Conservation (phyloP, 2,329 filamentous ascomycete genomes). For the Hypomyces rosellus region DNA sequence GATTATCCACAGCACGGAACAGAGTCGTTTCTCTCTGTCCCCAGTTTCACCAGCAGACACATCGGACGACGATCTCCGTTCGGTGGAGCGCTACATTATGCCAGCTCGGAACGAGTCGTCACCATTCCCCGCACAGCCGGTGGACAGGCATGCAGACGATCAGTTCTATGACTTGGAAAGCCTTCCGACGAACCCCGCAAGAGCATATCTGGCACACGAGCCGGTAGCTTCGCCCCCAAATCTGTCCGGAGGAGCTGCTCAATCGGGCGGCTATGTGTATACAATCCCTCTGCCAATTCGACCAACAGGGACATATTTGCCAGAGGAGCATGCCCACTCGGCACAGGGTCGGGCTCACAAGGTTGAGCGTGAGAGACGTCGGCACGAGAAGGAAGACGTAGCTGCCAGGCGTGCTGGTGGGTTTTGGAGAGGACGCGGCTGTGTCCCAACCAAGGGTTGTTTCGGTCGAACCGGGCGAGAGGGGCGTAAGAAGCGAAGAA, state of each 20-base stretch:
- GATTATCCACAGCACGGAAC: neutral
- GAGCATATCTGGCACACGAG: conserved; percentile 2
- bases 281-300: conserved; percentile 34
- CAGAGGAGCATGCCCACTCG: conserved; percentile 36
- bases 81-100: neutral
- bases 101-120: conserved; percentile 3
- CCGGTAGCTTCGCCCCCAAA: neutral
- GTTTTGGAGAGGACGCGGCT: conserved; percentile 60
- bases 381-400: conserved; percentile 60
- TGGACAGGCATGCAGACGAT: neutral
- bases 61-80: neutral
- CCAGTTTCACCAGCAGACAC: conserved; percentile 3
- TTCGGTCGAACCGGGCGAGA: conserved; percentile 58
- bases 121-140: conserved; percentile 4
- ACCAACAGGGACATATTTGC: conserved; percentile 39
- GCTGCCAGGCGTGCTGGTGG: conserved; percentile 51
- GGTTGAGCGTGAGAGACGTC: conserved; percentile 46
- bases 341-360: conserved; percentile 36
- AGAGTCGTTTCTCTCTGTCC: conserved; percentile 10
- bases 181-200: conserved; percentile 2
- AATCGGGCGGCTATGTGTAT: neutral
- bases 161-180: neutral
- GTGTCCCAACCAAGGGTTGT: conserved; percentile 50
- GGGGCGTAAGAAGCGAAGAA: conserved; percentile 55
- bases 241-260: neutral